phyloP scores from a whole-genome alignment of 257 asterid genomes.

The Ocimum tenuiflorum region DNA sequence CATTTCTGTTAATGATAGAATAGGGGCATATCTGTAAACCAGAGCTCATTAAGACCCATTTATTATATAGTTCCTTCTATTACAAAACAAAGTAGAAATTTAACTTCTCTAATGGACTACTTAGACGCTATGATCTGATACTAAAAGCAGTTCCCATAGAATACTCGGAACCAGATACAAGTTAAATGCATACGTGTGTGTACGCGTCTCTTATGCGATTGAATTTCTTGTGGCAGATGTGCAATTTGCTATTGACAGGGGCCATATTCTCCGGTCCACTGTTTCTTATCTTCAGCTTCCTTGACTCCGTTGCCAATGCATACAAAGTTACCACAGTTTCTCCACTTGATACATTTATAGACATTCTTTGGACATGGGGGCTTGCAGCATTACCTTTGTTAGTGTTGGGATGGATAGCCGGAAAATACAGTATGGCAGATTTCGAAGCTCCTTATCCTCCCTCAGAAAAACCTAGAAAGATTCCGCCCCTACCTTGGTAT shows the following conservation, averaged over 20 bases:
- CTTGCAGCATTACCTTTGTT: slow-evolving; percentile 64
- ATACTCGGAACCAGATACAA: too few relatives aligned
- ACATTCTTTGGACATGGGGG: slow-evolving; percentile 61
- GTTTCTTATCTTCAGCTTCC: slow-evolving; percentile 64
- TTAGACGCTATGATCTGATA: too few relatives aligned
- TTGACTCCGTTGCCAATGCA: slow-evolving; percentile 61
- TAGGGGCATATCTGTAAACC: too few relatives aligned
- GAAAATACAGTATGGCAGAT: slow-evolving; percentile 70
- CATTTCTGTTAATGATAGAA: too few relatives aligned
- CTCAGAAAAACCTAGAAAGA: slow-evolving; percentile 65
- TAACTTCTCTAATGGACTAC: too few relatives aligned
- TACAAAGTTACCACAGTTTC: slow-evolving; percentile 69
- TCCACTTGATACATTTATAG: slow-evolving; percentile 68
- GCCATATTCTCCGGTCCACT: slow-evolving; percentile 69
- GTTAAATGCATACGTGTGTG: too few relatives aligned
- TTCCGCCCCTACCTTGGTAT: slow-evolving; percentile 76
- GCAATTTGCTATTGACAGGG: slow-evolving; percentile 61
- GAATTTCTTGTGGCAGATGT: slow-evolving; percentile 37
- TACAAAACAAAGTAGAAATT: too few relatives aligned
- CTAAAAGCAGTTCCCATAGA: too few relatives aligned
- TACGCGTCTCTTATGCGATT: neutral
- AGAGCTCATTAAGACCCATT: too few relatives aligned
- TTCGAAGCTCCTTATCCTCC: slow-evolving; percentile 82
- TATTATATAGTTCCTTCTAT: slow-evolving; percentile 18
- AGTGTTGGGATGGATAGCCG: slow-evolving; percentile 74